Base-by-base conservation (phyloP, 2,329 filamentous ascomycete genomes). In the Eutypa lata region DNA sequence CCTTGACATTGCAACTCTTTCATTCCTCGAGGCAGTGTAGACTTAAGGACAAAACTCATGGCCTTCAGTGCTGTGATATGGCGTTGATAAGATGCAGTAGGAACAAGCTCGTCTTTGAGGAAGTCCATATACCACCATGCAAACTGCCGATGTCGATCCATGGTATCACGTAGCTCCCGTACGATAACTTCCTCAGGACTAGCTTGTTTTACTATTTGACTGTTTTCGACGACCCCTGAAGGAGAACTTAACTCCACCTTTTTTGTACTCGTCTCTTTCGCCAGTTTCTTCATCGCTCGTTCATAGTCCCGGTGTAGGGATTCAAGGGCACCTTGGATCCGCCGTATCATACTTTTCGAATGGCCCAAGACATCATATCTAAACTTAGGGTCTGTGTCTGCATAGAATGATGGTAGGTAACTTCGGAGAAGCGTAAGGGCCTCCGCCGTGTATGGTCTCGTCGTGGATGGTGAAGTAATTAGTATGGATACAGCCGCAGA, bases 1-100 rank as follows among this genome's bases (percentile, higher is more conserved):
- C 69, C 49, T 71, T 69, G 37, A 71, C 70, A 50, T 71, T 67
- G 72, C 71, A 73, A 5, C 68, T 63, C 54, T 72, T 71, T 75
- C 64, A 56, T 88, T 88, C 22, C 48, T 40, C 54, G 51, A 4
- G 49, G 45, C 21, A 58, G 40, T 19, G 43, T 48, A 42, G 88
- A 83, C 53, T 82, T 82, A 6, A 91, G 70, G n/a, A 93, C 73
- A 49, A 87, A 78, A 1, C 75, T 76, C 26, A 93, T 71, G 1
- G 88, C 84, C 63, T 87, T 91, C 5, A 97, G 70, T 2, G 90
- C 85, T 2, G 89, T 89, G 46, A 92, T 89, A 61, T 96, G 93
- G 7, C 91, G 83, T 66, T 96, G 92, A 65, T 97, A 99, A 11
- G 92, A 94, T 16, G 90, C 85, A 1, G 88, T 92, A 2, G 91